Evolutionary conservation across 345 rosid genomes (phyloP).

Genomic region (Syzygium aqueum): DNA sequence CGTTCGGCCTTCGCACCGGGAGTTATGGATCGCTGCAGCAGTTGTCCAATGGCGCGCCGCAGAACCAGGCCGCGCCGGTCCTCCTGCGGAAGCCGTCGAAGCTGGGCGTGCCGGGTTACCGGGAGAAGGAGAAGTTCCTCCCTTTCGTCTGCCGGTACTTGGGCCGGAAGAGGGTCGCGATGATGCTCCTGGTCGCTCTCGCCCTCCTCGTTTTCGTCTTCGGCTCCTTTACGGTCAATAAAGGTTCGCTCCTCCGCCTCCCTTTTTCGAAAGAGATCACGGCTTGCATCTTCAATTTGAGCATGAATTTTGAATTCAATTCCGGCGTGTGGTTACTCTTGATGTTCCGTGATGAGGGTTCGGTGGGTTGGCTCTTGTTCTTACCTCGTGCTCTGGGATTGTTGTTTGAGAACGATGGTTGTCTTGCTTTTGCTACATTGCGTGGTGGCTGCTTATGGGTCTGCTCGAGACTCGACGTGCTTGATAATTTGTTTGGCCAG

Average conservation of each 20-base stretch:
- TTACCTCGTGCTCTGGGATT: not conserved
- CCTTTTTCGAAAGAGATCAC: not conserved
- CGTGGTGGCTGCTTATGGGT: not conserved
- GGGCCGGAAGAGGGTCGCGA: constrained; percentile 50
- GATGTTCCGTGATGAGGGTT: not conserved
- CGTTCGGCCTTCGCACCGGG: constrained; percentile 49
- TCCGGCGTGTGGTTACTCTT: not conserved
- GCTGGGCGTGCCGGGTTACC: constrained; percentile 36
- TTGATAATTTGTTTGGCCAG: not conserved
- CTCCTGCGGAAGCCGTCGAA: constrained; percentile 27
- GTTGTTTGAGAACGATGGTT: not conserved
- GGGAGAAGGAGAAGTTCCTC: constrained; percentile 64
- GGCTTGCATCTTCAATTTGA: not conserved
- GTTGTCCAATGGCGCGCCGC: constrained; percentile 5
- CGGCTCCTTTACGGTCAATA: constrained; percentile 55
- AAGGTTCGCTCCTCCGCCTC: constrained; percentile 31
- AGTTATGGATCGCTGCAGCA: constrained; percentile 50
- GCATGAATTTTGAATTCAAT: not conserved
- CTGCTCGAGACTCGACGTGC: not conserved
- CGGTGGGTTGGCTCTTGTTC: not conserved
- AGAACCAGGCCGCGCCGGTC: constrained; percentile 4
- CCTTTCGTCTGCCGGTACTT: constrained; percentile 41
- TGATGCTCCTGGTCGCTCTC: constrained; percentile 55
- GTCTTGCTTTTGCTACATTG: not conserved
- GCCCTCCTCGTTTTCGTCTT: constrained; percentile 62